A percentile compares a stretch with the other conserved stretches of the same genome.
These are phyloP conservation scores for Beauveria scarabaeidicola DNA, from an alignment of 2,329 filamentous ascomycete species.

Conservation along the genomic window DNA sequence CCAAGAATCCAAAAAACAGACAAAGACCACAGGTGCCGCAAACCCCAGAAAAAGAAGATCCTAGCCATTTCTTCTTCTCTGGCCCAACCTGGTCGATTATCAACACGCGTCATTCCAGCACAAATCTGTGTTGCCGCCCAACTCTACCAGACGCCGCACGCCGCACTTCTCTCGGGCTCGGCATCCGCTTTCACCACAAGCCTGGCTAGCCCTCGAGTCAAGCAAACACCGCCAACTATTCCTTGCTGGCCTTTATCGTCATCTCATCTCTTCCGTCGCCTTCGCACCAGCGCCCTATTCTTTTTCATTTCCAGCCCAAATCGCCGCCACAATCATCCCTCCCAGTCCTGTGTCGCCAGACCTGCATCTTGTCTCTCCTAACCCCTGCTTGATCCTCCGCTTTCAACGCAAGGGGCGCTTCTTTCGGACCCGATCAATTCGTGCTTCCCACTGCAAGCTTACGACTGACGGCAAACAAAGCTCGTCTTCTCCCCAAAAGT, in stretches of 20 bases:
- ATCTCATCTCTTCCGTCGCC: neutral
- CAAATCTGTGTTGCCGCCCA: neutral
- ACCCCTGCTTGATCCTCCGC: slow-evolving; percentile 10
- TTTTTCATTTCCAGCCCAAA: neutral
- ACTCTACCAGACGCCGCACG: neutral
- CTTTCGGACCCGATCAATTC: neutral
- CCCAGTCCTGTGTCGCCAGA: neutral
- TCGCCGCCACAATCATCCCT: neutral
- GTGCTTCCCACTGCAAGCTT: neutral
- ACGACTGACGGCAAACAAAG: neutral
- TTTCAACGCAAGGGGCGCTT: slow-evolving; percentile 9
- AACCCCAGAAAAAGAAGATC: neutral
- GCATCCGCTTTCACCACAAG: neutral
- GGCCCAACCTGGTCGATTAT: neutral
- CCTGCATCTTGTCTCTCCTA: slow-evolving; percentile 7
- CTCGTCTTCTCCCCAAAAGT: neutral
- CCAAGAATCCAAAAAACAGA: neutral
- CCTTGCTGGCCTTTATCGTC: neutral
- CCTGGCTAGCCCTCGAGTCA: neutral
- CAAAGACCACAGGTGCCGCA: neutral
- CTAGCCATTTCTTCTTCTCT: neutral
- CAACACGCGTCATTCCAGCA: slow-evolving; percentile 7
- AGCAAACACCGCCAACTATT: neutral
- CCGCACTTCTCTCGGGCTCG: neutral
- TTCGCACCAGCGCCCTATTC: neutral